A percentile compares a stretch with the other conserved stretches of the same genome.
Evolutionary conservation across 164 flowering plant genomes (phyloP).

Genomic region (Vitis vinifera): DNA sequence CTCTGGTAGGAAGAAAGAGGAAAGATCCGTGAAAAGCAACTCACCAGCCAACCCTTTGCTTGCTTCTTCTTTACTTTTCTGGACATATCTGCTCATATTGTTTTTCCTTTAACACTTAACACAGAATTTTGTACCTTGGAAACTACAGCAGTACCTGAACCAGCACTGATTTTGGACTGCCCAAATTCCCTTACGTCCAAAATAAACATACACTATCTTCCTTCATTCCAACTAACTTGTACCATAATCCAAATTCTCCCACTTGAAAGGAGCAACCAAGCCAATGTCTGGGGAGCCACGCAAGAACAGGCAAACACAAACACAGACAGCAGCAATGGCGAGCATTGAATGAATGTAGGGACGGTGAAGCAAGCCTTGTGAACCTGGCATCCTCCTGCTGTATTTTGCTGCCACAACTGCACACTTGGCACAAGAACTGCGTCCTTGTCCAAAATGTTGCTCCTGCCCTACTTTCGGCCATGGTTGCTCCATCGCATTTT

Average conservation of each 20-base stretch:
- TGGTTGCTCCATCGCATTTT: constrained; percentile 34
- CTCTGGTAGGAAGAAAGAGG: neutral
- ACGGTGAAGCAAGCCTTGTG: constrained; percentile 65
- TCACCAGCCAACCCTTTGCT: neutral
- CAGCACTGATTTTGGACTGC: neutral
- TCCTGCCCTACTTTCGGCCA: constrained; percentile 15
- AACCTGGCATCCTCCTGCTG: constrained; percentile 33
- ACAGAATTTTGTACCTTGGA: neutral
- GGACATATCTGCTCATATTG: neutral
- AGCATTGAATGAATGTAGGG: constrained; percentile 82
- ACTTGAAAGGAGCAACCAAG: constrained; percentile 51
- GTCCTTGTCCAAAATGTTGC: constrained; percentile 11
- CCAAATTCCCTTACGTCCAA: neutral
- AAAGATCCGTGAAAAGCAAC: neutral
- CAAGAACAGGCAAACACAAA: constrained; percentile 77
- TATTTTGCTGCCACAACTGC: constrained; percentile 31
- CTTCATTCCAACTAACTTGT: constrained; percentile 19
- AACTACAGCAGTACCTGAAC: neutral
- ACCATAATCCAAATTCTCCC: constrained; percentile 71
- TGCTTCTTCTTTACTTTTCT: neutral
- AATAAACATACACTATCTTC: neutral
- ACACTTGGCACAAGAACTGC: constrained; percentile 55
- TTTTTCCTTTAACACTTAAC: neutral
- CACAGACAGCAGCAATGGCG: constrained; percentile 85
- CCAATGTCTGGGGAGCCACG: constrained; percentile 61